Conservation (phyloP, 306 rosid species). For the Vicia villosa region DNA sequence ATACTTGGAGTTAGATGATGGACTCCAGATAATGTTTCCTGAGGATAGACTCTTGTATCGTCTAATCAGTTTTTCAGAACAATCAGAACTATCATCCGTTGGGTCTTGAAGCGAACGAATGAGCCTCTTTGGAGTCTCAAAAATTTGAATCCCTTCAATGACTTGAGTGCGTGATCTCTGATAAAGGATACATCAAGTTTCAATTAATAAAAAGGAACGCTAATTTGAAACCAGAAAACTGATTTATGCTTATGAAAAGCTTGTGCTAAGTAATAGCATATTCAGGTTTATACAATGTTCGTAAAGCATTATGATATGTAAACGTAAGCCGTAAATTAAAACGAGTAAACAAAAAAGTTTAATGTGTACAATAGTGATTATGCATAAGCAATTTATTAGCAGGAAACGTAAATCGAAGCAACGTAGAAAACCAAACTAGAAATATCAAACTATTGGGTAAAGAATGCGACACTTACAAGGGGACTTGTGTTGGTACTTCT, state of each 20-base stretch:
- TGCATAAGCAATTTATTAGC: not conserved
- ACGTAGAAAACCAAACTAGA: not conserved
- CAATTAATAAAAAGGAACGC: constrained; percentile 13
- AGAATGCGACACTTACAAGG: constrained; percentile 46
- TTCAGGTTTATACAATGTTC: no score
- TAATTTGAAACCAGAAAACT: constrained; percentile 4
- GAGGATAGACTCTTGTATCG: constrained; percentile 60
- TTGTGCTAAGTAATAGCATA: no score
- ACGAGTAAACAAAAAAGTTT: no score
- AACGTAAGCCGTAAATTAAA: no score
- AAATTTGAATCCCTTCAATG: constrained; percentile 52
- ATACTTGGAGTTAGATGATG: constrained; percentile 44
- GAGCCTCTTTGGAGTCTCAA: constrained; percentile 71
- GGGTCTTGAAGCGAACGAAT: constrained; percentile 78
- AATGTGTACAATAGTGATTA: not conserved
- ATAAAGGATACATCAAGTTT: constrained; percentile 26
- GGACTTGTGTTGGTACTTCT: constrained; percentile 76
- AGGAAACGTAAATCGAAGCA: not conserved
- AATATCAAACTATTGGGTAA: no score
- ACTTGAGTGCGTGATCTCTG: constrained; percentile 60
- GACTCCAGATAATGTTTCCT: constrained; percentile 57
- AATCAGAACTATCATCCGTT: constrained; percentile 45
- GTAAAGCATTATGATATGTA: not conserved
- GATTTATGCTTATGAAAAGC: no score
- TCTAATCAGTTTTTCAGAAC: constrained; percentile 45